phyloP scores from a whole-genome alignment of 2,329 filamentous ascomycete genomes.

The Trichoderma sp. region DNA sequence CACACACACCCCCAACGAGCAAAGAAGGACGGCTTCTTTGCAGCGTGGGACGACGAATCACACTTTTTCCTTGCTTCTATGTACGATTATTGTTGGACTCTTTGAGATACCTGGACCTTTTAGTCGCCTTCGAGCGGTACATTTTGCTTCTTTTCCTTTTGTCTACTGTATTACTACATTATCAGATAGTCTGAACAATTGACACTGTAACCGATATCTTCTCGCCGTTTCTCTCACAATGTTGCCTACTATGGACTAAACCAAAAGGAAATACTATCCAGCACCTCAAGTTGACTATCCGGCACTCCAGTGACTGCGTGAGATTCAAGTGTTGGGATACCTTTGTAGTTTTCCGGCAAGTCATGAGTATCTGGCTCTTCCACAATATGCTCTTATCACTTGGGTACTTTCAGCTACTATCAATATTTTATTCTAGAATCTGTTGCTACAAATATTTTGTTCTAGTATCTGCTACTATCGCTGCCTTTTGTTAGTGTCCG shows the following conservation, averaged over 20 bases:
- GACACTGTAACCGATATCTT: neutral
- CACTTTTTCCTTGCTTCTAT: neutral
- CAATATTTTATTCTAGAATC: too few relatives aligned
- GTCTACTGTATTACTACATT: neutral
- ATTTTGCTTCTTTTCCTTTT: neutral
- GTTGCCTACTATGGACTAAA: neutral
- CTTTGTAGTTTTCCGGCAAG: neutral
- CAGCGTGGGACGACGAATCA: neutral
- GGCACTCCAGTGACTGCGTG: neutral
- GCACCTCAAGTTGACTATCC: too few relatives aligned
- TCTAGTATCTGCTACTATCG: neutral
- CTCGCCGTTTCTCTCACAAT: neutral
- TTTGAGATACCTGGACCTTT: slow-evolving; percentile 7
- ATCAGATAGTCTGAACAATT: neutral
- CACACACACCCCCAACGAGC: neutral
- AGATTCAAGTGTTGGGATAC: neutral
- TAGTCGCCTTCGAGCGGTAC: neutral
- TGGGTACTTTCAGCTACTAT: neutral
- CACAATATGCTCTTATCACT: neutral
- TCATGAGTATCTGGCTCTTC: neutral
- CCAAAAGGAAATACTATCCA: neutral
- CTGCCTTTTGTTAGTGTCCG: neutral
- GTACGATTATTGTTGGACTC: slow-evolving; percentile 21
- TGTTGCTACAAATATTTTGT: too few relatives aligned
- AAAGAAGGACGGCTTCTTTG: neutral